A percentile compares a stretch with the other conserved stretches of the same genome.
Conservation (phyloP, 257 asterid genomes). For the Cordia subcordata region DNA sequence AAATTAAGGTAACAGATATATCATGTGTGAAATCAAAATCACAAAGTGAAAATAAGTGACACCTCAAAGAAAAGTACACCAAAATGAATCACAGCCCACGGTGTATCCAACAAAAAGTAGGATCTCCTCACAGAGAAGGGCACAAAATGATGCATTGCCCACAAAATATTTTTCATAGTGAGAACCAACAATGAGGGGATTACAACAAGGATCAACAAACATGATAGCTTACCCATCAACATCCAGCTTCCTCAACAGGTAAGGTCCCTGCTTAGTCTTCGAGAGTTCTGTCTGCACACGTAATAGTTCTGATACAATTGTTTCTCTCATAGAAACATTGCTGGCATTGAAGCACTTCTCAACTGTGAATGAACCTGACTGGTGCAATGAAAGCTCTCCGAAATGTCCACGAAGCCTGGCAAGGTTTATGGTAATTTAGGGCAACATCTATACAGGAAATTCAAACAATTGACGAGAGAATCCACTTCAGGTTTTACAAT, state of each 20-base stretch:
- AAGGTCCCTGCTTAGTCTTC: slow-evolving; percentile 92
- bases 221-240: slow-evolving; percentile 69
- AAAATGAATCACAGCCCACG: too few relatives aligned
- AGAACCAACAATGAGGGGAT: background rate
- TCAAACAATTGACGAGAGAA: background rate
- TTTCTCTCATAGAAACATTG: slow-evolving; percentile 65
- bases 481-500: background rate
- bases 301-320: slow-evolving; percentile 71
- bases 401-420: slow-evolving; percentile 83
- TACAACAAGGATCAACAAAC: background rate
- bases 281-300: slow-evolving; percentile 65
- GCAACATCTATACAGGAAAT: background rate
- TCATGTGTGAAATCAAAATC: too few relatives aligned
- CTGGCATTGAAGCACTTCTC: slow-evolving; percentile 77
- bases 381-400: slow-evolving; percentile 80
- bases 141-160: background rate
- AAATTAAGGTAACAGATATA: too few relatives aligned
- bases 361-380: slow-evolving; percentile 76
- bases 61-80: too few relatives aligned
- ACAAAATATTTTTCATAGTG: background rate
- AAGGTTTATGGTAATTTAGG: background rate
- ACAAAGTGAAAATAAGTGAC: too few relatives aligned
- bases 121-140: background rate
- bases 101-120: too few relatives aligned
- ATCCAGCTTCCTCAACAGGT: slow-evolving; percentile 77